phyloP scores from a whole-genome alignment of 108 stramenopile genomes.

The Skeletonema costatum region DNA sequence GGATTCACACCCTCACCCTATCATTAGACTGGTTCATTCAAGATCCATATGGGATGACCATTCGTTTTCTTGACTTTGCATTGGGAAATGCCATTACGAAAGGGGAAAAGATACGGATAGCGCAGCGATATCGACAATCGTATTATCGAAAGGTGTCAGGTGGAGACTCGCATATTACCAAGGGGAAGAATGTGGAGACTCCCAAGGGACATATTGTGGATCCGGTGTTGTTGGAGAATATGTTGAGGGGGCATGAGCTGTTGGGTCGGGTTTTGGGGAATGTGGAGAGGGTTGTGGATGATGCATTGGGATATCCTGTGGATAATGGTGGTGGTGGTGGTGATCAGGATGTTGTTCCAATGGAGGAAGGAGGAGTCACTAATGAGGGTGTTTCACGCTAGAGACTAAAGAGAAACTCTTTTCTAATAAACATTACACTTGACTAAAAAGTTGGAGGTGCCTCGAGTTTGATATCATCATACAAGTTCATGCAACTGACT shows the following conservation, averaged over 20 bases:
- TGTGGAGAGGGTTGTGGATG: conserved; percentile 14
- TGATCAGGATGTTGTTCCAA: not conserved
- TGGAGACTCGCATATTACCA: conserved; percentile 6
- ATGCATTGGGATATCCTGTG: not conserved
- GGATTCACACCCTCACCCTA: conserved; percentile 6
- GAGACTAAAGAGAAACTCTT: too few relatives aligned
- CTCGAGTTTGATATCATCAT: too few relatives aligned
- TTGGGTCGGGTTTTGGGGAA: conserved; percentile 13
- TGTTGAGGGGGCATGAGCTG: not conserved
- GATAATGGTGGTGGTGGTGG: not conserved
- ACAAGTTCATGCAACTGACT: too few relatives aligned
- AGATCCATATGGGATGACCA: conserved; percentile 1
- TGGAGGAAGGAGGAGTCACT: not conserved
- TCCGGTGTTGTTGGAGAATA: conserved; percentile 1
- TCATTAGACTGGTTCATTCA: conserved; percentile 7
- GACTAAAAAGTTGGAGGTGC: too few relatives aligned
- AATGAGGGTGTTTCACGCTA: too few relatives aligned
- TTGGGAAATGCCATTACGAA: conserved; percentile 8
- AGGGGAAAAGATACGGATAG: conserved; percentile 6
- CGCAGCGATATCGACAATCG: not conserved
- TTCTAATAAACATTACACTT: too few relatives aligned
- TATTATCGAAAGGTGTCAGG: conserved; percentile 1
- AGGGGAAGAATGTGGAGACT: conserved; percentile 7
- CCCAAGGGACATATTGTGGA: not conserved
- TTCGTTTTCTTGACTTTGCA: conserved; percentile 12